Conservation (phyloP, 176 grass and related monocot species). For the Ananas comosus region DNA sequence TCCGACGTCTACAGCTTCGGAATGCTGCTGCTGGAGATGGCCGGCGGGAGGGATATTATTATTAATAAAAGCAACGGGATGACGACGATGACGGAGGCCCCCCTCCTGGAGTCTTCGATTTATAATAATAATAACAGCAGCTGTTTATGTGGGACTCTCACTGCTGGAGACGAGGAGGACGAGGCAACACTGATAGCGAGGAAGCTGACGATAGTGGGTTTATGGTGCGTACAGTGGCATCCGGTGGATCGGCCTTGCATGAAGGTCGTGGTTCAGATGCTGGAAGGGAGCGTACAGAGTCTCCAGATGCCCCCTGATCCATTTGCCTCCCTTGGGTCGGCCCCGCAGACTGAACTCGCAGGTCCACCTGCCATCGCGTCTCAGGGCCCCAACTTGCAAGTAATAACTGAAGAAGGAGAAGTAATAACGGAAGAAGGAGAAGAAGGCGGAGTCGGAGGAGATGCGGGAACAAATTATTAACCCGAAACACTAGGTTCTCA, state of each 20-base stretch:
- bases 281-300: neutral
- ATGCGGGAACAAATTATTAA: neutral
- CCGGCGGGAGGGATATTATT: neutral
- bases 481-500: no score
- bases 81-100: neutral
- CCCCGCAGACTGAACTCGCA: neutral
- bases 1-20: slow-evolving; percentile 19
- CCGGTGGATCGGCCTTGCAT: slow-evolving; percentile 2
- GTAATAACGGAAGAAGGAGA: neutral
- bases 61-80: neutral
- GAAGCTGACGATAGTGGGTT: neutral
- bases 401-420: neutral
- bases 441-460: neutral
- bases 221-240: slow-evolving; percentile 15
- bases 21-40: slow-evolving; percentile 16
- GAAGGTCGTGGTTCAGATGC: slow-evolving; percentile 4
- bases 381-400: neutral
- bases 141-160: neutral
- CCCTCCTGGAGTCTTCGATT: neutral
- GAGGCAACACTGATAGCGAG: neutral
- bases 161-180: neutral
- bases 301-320: slow-evolving; percentile 9
- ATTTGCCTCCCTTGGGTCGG: neutral
- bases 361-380: neutral
- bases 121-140: neutral